A percentile compares a stretch with the other conserved stretches of the same genome.
phyloP scores from a whole-genome alignment of 495 filamentous ascomycete genomes.

The Podospora comata region DNA sequence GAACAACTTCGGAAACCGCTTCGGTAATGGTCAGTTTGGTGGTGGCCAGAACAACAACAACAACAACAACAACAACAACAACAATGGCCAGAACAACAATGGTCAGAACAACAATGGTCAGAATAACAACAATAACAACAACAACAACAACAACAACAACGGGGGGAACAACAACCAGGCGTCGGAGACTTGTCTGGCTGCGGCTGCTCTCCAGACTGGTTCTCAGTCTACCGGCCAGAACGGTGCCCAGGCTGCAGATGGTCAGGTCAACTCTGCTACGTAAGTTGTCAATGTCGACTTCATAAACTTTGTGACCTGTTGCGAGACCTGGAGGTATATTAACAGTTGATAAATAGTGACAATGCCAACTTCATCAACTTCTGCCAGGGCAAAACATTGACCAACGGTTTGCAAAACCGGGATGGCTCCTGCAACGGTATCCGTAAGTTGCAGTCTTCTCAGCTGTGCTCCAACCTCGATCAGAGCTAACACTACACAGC shows the following conservation, averaged over 20 bases:
- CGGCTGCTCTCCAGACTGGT: slow-evolving; percentile 49
- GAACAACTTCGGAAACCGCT: slow-evolving; percentile 19
- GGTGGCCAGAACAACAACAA: slow-evolving; percentile 15
- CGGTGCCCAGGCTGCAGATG: slow-evolving; percentile 33
- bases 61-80: slow-evolving; percentile 21
- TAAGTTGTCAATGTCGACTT: slow-evolving; percentile 30
- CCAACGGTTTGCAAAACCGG: slow-evolving; percentile 63
- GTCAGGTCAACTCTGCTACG: slow-evolving; percentile 56
- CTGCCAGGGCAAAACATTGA: slow-evolving; percentile 62
- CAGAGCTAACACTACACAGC: slow-evolving; percentile 38
- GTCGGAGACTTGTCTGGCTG: slow-evolving; percentile 37
- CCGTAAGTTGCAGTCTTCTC: slow-evolving; percentile 48
- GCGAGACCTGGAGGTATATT: background rate
- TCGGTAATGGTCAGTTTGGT: slow-evolving; percentile 6
- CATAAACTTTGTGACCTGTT: background rate
- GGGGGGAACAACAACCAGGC: slow-evolving; percentile 26
- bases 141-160: slow-evolving; percentile 23
- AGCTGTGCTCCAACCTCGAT: background rate
- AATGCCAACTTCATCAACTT: slow-evolving; percentile 67
- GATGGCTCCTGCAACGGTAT: slow-evolving; percentile 71
- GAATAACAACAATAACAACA: slow-evolving; percentile 25
- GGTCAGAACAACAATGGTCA: slow-evolving; percentile 26
- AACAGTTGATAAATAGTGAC: slow-evolving; percentile 34
- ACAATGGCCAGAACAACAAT: slow-evolving; percentile 15
- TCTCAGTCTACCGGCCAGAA: slow-evolving; percentile 40